Evolutionary conservation across 202 grass and related monocot species (phyloP).

Genomic region (Schoenoplectus tabernaemontani): DNA sequence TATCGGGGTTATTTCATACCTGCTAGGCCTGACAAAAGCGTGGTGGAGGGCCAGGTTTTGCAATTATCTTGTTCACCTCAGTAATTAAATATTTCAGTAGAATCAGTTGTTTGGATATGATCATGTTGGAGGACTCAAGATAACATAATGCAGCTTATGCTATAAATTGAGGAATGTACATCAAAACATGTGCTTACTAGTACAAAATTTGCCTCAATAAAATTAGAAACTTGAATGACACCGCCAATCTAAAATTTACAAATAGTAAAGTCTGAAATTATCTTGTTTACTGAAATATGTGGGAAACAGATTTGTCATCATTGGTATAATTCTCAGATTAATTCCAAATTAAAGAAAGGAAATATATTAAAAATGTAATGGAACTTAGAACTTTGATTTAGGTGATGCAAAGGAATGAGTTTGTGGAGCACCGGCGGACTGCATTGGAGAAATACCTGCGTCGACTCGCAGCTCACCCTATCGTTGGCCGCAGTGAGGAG

Average conservation of each 20-base stretch:
- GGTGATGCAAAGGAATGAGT: constrained; percentile 79
- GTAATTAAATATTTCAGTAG: background rate
- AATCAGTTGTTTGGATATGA: background rate
- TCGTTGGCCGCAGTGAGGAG: constrained; percentile 35
- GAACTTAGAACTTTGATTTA: background rate
- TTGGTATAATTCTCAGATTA: background rate
- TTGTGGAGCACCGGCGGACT: constrained; percentile 63
- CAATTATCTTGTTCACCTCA: background rate
- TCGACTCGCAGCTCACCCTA: constrained; percentile 63
- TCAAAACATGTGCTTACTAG: background rate
- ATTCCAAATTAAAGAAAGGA: background rate
- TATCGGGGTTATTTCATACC: constrained; percentile 86
- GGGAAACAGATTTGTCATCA: background rate
- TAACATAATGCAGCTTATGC: background rate
- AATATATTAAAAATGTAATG: background rate
- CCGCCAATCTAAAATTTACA: background rate
- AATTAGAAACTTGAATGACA: background rate
- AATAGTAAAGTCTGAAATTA: background rate
- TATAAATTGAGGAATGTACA: background rate
- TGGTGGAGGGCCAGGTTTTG: constrained; percentile 69
- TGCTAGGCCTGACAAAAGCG: constrained; percentile 64
- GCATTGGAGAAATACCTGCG: constrained; percentile 63
- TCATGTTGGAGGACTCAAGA: background rate
- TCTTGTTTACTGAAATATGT: background rate
- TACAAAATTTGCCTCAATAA: background rate